Conservation (phyloP, 1,284 basidiomycete genomes). For the Leccinum pachyderme region DNA sequence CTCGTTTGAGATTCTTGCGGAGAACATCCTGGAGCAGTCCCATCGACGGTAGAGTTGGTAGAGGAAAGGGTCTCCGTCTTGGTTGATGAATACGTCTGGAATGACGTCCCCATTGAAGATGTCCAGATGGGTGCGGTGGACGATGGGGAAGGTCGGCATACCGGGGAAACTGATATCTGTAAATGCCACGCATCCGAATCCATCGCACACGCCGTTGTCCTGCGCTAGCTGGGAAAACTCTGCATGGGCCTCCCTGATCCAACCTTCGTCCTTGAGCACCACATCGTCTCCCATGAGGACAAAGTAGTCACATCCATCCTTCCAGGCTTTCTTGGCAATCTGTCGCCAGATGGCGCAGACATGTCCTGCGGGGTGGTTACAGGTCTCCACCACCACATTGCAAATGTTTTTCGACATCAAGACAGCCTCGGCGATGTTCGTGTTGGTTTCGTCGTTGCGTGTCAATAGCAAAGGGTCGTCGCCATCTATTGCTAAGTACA, state of each 20-base stretch:
- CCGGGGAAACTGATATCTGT: constrained; percentile 55
- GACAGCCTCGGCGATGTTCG: constrained; percentile 39
- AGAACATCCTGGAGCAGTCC: constrained; percentile 48
- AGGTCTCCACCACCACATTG: constrained; percentile 38
- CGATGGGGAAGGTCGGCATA: constrained; percentile 60
- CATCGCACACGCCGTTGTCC: constrained; percentile 35
- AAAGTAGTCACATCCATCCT: constrained; percentile 50
- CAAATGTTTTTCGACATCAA: constrained; percentile 38
- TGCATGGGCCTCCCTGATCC: constrained; percentile 45
- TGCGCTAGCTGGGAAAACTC: constrained; percentile 40
- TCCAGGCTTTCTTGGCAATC: constrained; percentile 46
- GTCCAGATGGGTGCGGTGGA: constrained; percentile 54
- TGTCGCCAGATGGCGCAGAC: constrained; percentile 56
- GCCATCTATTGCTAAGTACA: constrained; percentile 56
- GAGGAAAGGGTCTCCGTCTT: constrained; percentile 58
- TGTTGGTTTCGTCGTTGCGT: constrained; percentile 8
- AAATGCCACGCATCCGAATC: constrained; percentile 59
- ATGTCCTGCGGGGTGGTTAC: constrained; percentile 42
- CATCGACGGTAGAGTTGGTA: constrained; percentile 61
- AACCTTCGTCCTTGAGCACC: constrained; percentile 45
- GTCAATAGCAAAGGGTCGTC: constrained; percentile 44
- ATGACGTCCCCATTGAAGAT: constrained; percentile 52
- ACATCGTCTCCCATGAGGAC: constrained; percentile 60
- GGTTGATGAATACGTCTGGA: constrained; percentile 54
- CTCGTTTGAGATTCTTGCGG: constrained; percentile 41